Evolutionary conservation across 2,329 filamentous ascomycete genomes (phyloP), one percentile per base, ranked within the genome.

Genomic region (Alternaria gansuensis): DNA sequence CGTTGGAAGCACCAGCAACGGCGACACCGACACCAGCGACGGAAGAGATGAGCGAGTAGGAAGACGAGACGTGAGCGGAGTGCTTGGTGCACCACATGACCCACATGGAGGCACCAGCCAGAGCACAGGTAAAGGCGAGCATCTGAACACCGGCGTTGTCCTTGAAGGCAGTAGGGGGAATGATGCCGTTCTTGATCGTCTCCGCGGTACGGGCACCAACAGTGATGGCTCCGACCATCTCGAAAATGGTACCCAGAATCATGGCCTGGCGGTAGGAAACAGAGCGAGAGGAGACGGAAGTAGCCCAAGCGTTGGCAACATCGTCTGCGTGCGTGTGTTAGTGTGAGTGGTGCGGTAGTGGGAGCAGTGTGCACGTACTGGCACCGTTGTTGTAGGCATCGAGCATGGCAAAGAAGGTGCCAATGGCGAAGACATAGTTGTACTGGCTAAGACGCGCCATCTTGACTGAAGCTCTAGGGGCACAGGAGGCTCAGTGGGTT

Each of bases 291-390:
- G 90, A 93, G 59, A 93, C 90, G 70, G 86, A 89, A 68, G 91
- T 93, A 54, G 90, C 90, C 88, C 90, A 93, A 50, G 90, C 82
- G 79, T 94, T 94, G 73, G 91, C 90, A 57, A 94, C 90, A 89
- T 93, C 91, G 78, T 93, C 87, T 76, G n/a, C n/a, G 40, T 3
- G 13, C 17, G 17, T 17, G 31, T 53, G 57, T 73, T 51, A 69
- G 62, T 23, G 29, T 5, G 4, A 13, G 3, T 11, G 7, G 5
- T 10, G 29, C 11, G 2, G 14, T 10, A 29, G 6, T 5, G 17
- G 8, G 1, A 34, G 26, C 5, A 26, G 11, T 23, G 5, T 48
- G 14, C 28, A 85, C 87, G 79, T 80, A 91, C 88, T 91, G 70
- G 89, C 89, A 76, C 89, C 89, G 76, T 91, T 92, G 84, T 92